Percentiles rank a stretch among this genome's conserved stretches.
phyloP scores from a whole-genome alignment of 306 rosid genomes.

The Casuarina cunninghamiana region DNA sequence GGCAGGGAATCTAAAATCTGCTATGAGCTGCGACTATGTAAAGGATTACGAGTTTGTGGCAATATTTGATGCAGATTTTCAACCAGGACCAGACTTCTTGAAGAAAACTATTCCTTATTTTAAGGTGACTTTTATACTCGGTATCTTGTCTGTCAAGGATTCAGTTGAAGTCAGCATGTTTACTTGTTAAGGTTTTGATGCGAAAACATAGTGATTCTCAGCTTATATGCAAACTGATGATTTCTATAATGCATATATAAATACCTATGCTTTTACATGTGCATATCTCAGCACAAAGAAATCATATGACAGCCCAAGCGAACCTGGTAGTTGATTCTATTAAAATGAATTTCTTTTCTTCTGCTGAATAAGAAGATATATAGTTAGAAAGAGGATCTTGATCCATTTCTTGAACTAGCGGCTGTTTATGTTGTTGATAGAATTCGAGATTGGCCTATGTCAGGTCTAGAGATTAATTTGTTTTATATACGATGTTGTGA shows the following conservation, averaged over 20 bases:
- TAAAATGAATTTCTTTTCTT: background rate
- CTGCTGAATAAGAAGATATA: background rate
- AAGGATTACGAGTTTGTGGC: constrained; percentile 95
- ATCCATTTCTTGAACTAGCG: background rate
- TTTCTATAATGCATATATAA: background rate
- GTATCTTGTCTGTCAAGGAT: background rate
- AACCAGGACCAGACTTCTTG: constrained; percentile 92
- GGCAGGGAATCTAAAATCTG: constrained; percentile 99
- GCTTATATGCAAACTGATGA: background rate
- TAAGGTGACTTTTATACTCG: constrained; percentile 57
- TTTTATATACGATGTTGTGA: background rate
- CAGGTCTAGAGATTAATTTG: background rate
- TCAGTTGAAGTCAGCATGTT: constrained; percentile 14
- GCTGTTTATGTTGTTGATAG: background rate
- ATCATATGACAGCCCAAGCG: background rate
- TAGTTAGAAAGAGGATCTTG: background rate
- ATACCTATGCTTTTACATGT: background rate
- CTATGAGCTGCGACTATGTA: constrained; percentile 94
- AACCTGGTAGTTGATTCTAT: background rate
- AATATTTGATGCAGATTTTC: constrained; percentile 97
- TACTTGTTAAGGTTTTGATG: constrained; percentile 11
- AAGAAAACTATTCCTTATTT: constrained; percentile 91
- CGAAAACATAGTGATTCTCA: constrained; percentile 7
- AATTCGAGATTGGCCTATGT: background rate
- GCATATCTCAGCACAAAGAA: background rate